Base-by-base conservation (phyloP, 768 basidiomycete genomes). In the Trametes cinnabarina region DNA sequence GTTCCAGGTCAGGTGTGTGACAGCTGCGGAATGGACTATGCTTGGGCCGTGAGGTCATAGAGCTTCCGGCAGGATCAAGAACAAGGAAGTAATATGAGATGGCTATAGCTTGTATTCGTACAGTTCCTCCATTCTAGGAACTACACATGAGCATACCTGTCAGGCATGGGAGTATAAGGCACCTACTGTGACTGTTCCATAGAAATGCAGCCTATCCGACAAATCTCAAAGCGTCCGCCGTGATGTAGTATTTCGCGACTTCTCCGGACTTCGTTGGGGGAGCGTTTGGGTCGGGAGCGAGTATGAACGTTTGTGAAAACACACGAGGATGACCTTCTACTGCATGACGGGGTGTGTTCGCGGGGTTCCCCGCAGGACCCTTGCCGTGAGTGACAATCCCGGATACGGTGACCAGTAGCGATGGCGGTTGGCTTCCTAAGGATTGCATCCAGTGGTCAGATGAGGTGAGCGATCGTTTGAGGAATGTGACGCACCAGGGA, bases 281-380 rank as follows among this genome's bases (percentile, higher is more conserved):
- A 28, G 86, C 83, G 41, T 76, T 78, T 3, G 88, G 76, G 68
- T 92, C 90, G 4, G 90, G 90, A 10, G 87, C 83, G 34, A 94
- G 84, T 76, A 94, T 83, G 67, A 94, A 94, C 6, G 90, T 89
- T 71, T 94, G 92, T 17, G 87, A 87, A 72, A 94, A 94, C 48
- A 92, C 89, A 37, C 92, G 83, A 8, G 92, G 86, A 37, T 91
- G 89, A 11, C 84, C 88, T 54, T 93, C 91, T 17, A 86, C 65
- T 11, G 77, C 80, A 66, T 81, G 79, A 35, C 71, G 50, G 32
- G 70, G 70, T 14, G 80, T 76, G 1, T 79, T 77, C 41, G 75
- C 70, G 28, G 81, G 85, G 68, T 89, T 88, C 23, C 81, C 82
- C 20, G 75, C 68, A 32, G 83, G 78, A 11, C 81, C 83, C 51